phyloP scores from a whole-genome alignment of 75 land plant species.

The Picea glauca region DNA sequence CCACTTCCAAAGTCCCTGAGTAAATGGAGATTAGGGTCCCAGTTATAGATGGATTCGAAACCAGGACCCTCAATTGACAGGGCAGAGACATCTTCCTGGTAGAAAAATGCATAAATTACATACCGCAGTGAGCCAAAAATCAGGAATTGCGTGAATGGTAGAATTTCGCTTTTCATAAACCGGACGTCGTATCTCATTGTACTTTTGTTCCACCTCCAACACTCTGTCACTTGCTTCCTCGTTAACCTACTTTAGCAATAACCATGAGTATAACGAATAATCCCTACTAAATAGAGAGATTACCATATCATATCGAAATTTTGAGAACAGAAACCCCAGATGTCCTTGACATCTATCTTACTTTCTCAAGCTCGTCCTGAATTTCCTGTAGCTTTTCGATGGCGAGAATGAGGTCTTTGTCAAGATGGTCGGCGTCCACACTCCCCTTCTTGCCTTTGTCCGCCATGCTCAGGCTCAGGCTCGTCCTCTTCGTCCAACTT shows the following conservation, averaged over 20 bases:
- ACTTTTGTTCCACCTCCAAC: slow-evolving; percentile 85
- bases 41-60: too few species aligned
- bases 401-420: slow-evolving; percentile 58
- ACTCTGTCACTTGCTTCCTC: slow-evolving; percentile 96
- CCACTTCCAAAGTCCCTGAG: too few species aligned
- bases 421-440: slow-evolving; percentile 42
- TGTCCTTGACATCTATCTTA: slow-evolving; percentile 3
- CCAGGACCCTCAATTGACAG: too few species aligned
- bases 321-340: neutral
- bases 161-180: slow-evolving; percentile 71
- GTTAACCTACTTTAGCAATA: slow-evolving; percentile 51
- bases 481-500: too few species aligned
- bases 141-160: slow-evolving; percentile 78
- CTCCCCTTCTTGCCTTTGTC: slow-evolving; percentile 60
- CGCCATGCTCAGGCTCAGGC: neutral
- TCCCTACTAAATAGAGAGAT: too few species aligned
- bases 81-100: neutral
- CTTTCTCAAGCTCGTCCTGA: slow-evolving; percentile 92
- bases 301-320: too few species aligned
- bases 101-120: slow-evolving; percentile 15
- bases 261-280: too few species aligned
- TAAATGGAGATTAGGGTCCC: too few species aligned
- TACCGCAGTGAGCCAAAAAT: slow-evolving; percentile 95
- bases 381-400: slow-evolving; percentile 93
- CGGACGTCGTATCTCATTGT: slow-evolving; percentile 87